Base-by-base conservation (phyloP, 768 basidiomycete genomes). In the Hericium rajendrae region DNA sequence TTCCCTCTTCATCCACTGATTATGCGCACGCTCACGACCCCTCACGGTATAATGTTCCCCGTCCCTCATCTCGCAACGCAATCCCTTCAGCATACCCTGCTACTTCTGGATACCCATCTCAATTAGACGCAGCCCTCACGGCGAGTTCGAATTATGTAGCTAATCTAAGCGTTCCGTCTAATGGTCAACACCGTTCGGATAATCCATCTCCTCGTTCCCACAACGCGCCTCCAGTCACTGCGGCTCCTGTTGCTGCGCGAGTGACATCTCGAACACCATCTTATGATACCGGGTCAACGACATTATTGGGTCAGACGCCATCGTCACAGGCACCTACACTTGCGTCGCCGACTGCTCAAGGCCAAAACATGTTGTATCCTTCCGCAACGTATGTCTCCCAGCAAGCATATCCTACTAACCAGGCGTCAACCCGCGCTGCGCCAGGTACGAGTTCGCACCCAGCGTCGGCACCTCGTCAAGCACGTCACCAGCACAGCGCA, bases 201-300 rank as follows among this genome's bases (percentile, higher is more conserved):
- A 55, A 63, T 40, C 57, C 60, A 13, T 62, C 62, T n/a, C 62
- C 62, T 18, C 57, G 62, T 26, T 62, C 60, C 16, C 62, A 58
- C 26, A 56, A 55, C 50, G 38, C 55, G 2, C 49, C 54, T 4
- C 60, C 62, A 22, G 60, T 57, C 10, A 50, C 54, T 39, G 43
- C 57, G 6, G 55, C 54, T 37, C 51, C 54, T 18, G 50, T 28
- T 16, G 51, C 57, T 16, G 55, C 53, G 9, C 60, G 60, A 18
- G 26, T 57, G 15, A 57, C 62, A 26, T 57, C 48, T 16, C 53
- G 60, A 37, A 61, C 62, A 6, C 57, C 60, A 8, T 63, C 62
- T 41, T 55, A 63, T 26, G 62, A 61, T 26, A 63, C 62, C 2
- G 62, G 62, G 20, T 63, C 62, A 13, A 63, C 62, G n/a, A 63